Evolutionary conservation across 2,329 filamentous ascomycete genomes (phyloP).

Genomic region (Curvularia hawaiiensis): DNA sequence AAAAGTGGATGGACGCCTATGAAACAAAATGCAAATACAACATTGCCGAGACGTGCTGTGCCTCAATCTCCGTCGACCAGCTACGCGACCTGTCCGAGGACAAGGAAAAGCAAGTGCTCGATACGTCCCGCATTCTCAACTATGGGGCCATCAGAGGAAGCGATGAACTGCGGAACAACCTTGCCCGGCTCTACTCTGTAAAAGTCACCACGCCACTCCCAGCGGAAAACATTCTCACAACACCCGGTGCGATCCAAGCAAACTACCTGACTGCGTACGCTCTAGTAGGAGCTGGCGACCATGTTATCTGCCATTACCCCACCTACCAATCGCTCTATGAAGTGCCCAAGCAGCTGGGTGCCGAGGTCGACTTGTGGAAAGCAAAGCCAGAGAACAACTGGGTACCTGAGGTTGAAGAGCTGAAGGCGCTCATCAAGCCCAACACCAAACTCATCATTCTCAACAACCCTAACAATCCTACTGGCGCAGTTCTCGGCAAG

Average conservation of each 20-base stretch:
- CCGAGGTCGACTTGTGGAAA: slow-evolving; percentile 78
- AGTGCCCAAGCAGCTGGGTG: slow-evolving; percentile 74
- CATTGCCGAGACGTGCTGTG: slow-evolving; percentile 79
- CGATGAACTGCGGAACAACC: slow-evolving; percentile 64
- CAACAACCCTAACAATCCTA: slow-evolving; percentile 84
- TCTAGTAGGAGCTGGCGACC: slow-evolving; percentile 73
- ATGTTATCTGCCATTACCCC: slow-evolving; percentile 85
- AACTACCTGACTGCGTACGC: slow-evolving; percentile 81
- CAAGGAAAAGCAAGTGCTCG: slow-evolving; percentile 54
- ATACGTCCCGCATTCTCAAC: slow-evolving; percentile 65
- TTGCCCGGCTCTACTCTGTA: slow-evolving; percentile 69
- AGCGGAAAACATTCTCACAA: slow-evolving; percentile 72
- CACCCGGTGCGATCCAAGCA: slow-evolving; percentile 80
- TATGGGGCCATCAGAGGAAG: slow-evolving; percentile 78
- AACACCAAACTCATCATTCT: slow-evolving; percentile 76
- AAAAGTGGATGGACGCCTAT: slow-evolving; percentile 63
- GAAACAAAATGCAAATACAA: slow-evolving; percentile 65
- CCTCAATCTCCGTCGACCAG: slow-evolving; percentile 74
- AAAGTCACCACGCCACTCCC: slow-evolving; percentile 56
- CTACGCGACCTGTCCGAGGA: slow-evolving; percentile 65
- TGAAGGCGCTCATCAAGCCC: slow-evolving; percentile 66
- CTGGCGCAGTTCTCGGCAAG: slow-evolving; percentile 70
- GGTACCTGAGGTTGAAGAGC: slow-evolving; percentile 68
- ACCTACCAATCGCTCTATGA: slow-evolving; percentile 83
- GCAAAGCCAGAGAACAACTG: slow-evolving; percentile 68